phyloP scores from a whole-genome alignment of 163 green algal species.

The Chloroidium sp. region DNA sequence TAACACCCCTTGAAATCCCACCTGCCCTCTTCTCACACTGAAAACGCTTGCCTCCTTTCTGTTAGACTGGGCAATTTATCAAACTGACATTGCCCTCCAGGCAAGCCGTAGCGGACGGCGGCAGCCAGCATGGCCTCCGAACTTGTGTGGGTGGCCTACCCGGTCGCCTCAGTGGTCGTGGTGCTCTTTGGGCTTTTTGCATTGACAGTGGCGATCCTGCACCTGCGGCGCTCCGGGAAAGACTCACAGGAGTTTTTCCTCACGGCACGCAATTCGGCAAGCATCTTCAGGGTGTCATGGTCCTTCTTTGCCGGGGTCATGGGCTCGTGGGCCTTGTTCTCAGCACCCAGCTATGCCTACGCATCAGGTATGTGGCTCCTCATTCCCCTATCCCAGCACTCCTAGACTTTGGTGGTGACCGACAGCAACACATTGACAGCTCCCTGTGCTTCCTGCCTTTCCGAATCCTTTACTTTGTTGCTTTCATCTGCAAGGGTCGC shows the following conservation, averaged over 20 bases:
- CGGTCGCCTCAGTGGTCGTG: conserved; percentile 6
- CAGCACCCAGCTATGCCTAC: conserved; percentile 46
- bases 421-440: no score
- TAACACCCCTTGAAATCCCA: no score
- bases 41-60: no score
- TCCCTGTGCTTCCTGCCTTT: not conserved
- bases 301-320: conserved; percentile 55
- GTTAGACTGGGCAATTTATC: no score
- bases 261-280: conserved; percentile 11
- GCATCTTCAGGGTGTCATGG: conserved; percentile 38
- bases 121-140: conserved; percentile 4
- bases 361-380: conserved; percentile 8
- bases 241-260: conserved; percentile 18
- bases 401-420: no score
- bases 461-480: not conserved
- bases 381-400: no score
- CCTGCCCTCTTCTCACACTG: no score
- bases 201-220: not conserved
- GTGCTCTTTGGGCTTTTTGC: conserved; percentile 5
- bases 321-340: conserved; percentile 62
- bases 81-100: no score
- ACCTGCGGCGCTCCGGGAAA: not conserved
- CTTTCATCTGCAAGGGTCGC: not conserved
- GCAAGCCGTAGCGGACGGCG: no score
- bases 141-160: conserved; percentile 1